Percentiles rank a stretch among this genome's conserved stretches.
Evolutionary conservation across 352 stramenopile genomes (phyloP).

Genomic region (Pythium biforme): DNA sequence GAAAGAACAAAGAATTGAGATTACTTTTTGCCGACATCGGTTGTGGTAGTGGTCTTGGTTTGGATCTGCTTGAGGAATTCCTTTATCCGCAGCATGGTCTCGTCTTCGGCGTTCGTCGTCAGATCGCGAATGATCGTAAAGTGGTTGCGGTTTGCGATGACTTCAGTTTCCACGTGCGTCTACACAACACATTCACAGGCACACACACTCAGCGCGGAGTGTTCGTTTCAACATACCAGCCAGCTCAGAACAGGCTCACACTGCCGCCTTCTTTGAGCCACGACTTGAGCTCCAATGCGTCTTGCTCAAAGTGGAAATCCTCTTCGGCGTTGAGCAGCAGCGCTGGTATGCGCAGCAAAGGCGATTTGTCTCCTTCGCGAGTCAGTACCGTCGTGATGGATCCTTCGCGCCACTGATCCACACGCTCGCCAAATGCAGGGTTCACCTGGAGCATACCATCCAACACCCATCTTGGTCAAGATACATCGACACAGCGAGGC

Average conservation of each 20-base stretch:
- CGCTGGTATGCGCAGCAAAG: conserved; percentile 49
- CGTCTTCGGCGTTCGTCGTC: conserved; percentile 30
- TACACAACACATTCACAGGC: conserved; percentile 18
- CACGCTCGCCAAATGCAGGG: conserved; percentile 67
- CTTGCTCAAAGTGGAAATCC: conserved; percentile 82
- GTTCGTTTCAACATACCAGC: neutral
- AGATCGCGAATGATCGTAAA: conserved; percentile 73
- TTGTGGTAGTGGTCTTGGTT: neutral
- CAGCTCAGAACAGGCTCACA: conserved; percentile 28
- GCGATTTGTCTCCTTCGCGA: conserved; percentile 39
- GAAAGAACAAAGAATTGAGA: neutral
- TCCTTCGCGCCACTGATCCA: conserved; percentile 68
- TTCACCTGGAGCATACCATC: conserved; percentile 31
- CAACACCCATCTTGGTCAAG: too few relatives aligned
- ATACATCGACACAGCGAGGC: too few relatives aligned
- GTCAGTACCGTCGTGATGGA: conserved; percentile 51
- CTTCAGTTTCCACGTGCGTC: conserved; percentile 39
- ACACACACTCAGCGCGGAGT: neutral
- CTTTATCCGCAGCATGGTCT: conserved; percentile 48
- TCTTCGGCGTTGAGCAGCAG: conserved; percentile 67
- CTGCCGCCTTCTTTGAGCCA: conserved; percentile 61
- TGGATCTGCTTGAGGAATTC: conserved; percentile 36
- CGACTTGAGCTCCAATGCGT: conserved; percentile 55
- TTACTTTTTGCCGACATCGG: neutral
- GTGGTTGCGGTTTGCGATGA: conserved; percentile 60